Percentiles rank a stretch among this genome's conserved stretches.
Conservation (phyloP, 176 grass and related monocot species). For the Carex pumila region DNA sequence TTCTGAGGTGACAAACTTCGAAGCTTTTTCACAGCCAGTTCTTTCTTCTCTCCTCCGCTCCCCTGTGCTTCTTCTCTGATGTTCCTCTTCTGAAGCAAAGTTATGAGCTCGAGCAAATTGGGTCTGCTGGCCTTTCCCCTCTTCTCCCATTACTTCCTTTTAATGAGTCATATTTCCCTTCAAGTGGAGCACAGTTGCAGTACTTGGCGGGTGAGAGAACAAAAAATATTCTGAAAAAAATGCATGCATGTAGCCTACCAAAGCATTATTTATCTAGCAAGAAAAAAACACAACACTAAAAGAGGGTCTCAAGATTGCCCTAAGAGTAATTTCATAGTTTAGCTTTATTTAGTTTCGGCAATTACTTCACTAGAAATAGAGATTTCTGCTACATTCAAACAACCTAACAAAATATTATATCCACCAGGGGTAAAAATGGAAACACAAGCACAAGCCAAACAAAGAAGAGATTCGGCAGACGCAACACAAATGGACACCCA, state of each 20-base stretch:
- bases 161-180: too few relatives aligned
- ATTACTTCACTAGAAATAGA: not conserved
- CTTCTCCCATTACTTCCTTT: too few relatives aligned
- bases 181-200: too few relatives aligned
- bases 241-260: not conserved
- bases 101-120: too few relatives aligned
- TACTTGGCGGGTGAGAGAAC: not conserved
- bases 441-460: not conserved
- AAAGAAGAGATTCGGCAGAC: not conserved
- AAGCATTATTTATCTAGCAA: not conserved
- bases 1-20: too few relatives aligned
- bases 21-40: too few relatives aligned
- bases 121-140: too few relatives aligned
- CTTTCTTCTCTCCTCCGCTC: too few relatives aligned
- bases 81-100: too few relatives aligned
- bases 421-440: not conserved
- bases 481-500: not conserved
- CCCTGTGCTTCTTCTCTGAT: too few relatives aligned
- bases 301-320: not conserved
- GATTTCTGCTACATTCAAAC: not conserved
- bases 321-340: not conserved
- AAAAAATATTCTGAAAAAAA: not conserved
- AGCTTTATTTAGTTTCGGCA: not conserved
- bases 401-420: not conserved
- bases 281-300: not conserved